Base-by-base conservation (phyloP, 2,329 filamentous ascomycete species). In the Fusarium sp. region DNA sequence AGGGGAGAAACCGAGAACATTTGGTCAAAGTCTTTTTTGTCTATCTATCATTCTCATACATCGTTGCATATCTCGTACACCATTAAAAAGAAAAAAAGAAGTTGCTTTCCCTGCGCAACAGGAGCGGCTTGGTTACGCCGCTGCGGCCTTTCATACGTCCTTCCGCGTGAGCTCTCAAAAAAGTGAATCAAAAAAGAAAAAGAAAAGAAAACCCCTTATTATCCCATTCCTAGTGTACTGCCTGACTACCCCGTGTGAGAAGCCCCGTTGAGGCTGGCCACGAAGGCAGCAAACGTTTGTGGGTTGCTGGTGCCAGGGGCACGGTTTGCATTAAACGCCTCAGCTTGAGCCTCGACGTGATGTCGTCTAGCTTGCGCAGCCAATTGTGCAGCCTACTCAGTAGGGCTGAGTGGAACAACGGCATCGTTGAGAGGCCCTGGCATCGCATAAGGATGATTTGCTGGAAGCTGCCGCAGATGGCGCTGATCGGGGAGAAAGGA, bases 41-140 rank as follows among this genome's bases (percentile, higher is more conserved):
- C 45, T 41, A 40, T 46, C 18, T 21, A 50, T 41, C 25, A 18
- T 50, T 60, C 20, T 12, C n/a, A 13, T 66, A 60, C 47, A 66
- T 28, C 16, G 9, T 43, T 53, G 45, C 46, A 65, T 42, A 21
- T 32, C 14, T 51, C 34, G 18, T 65, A 47, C 46, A 63, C 23
- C 21, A 28, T 55, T 55, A 55, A 23, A n/a, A 23, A 28, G 21
- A 14, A 37, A n/a, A 37, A 37, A 37, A 37, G 18, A 37, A 37
- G 28, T 34, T 18, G 25, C 32, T 37, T 28, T 53, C 32, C 25
- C 32, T n/a, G 10, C 18, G 18, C 34, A n/a, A 37, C 34, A 37
- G 6, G 34, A 37, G 34, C 34, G 34, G 34, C 34, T 37, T n/a
- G 34, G 10, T 40, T 54, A 23, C 12, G 41, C 28, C 20, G 5